Evolutionary conservation across 176 grass and related monocot species (phyloP).

Genomic region (Miscanthus lutarioriparius): DNA sequence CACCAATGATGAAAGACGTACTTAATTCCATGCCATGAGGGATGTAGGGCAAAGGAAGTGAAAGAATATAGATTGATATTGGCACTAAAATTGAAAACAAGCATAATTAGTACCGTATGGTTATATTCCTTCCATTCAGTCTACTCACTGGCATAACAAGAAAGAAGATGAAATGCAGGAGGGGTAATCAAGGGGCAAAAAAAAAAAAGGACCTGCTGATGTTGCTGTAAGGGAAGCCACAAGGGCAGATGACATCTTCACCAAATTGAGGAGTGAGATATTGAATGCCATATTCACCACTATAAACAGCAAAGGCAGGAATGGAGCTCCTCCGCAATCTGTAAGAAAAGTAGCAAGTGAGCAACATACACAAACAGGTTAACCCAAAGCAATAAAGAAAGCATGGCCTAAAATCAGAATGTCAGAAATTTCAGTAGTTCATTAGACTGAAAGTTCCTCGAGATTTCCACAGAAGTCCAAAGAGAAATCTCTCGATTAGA

Average conservation of each 20-base stretch:
- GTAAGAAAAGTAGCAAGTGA: constrained; percentile 24
- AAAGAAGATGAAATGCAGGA: not conserved
- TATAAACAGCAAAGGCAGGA: constrained; percentile 81
- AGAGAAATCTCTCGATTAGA: not conserved
- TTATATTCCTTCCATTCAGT: not conserved
- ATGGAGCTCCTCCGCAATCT: constrained; percentile 91
- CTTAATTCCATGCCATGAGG: constrained; percentile 59
- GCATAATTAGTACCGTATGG: constrained; percentile 4
- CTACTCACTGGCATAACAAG: not conserved
- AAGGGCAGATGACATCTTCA: constrained; percentile 92
- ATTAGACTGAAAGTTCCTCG: not conserved
- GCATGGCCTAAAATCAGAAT: not conserved
- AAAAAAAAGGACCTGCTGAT: constrained; percentile 57
- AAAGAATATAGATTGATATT: constrained; percentile 80
- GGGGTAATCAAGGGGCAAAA: not conserved
- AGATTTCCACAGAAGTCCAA: not conserved
- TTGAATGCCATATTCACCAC: constrained; percentile 87
- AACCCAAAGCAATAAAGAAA: not conserved
- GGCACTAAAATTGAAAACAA: constrained; percentile 60
- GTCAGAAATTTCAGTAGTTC: not conserved
- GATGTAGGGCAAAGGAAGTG: constrained; percentile 82
- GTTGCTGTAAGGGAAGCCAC: constrained; percentile 85
- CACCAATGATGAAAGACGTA: constrained; percentile 57
- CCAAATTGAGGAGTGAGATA: constrained; percentile 85
- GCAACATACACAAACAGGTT: not conserved